Conservation (phyloP, 129 eudicot species). For the Flaveria brownii region DNA sequence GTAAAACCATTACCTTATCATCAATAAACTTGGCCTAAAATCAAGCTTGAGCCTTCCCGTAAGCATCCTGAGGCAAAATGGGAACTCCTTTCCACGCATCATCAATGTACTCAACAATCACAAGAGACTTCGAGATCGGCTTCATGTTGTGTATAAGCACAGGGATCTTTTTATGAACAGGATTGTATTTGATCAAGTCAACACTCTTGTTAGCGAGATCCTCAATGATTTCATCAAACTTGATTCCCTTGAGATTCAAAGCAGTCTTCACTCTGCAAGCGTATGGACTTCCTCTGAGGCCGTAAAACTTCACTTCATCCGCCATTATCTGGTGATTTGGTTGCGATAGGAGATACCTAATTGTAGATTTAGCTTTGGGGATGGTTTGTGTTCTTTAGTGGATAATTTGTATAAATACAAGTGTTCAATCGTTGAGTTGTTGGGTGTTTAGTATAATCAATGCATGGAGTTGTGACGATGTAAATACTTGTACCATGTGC, state of each 20-base stretch:
- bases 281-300: neutral
- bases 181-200: neutral
- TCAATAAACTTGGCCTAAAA: constrained; percentile 6
- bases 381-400: too few relatives aligned
- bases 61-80: constrained; percentile 2
- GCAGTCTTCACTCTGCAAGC: neutral
- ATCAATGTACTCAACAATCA: constrained; percentile 9
- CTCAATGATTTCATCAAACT: neutral
- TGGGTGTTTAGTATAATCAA: too few relatives aligned
- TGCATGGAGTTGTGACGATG: too few relatives aligned
- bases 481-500: too few relatives aligned
- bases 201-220: constrained; percentile 6
- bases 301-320: constrained; percentile 9
- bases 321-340: neutral
- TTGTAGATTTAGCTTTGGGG: too few relatives aligned
- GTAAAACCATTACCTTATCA: neutral
- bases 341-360: too few relatives aligned
- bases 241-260: neutral
- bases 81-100: neutral
- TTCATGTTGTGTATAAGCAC: constrained; percentile 8
- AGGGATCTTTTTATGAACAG: neutral
- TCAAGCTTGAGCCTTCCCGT: constrained; percentile 2
- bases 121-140: constrained; percentile 1
- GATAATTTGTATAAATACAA: too few relatives aligned
- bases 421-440: too few relatives aligned